Evolutionary conservation across 345 rosid species (phyloP), one percentile per base, ranked within the genome.

Genomic region (Eucalyptus fibrosa): DNA sequence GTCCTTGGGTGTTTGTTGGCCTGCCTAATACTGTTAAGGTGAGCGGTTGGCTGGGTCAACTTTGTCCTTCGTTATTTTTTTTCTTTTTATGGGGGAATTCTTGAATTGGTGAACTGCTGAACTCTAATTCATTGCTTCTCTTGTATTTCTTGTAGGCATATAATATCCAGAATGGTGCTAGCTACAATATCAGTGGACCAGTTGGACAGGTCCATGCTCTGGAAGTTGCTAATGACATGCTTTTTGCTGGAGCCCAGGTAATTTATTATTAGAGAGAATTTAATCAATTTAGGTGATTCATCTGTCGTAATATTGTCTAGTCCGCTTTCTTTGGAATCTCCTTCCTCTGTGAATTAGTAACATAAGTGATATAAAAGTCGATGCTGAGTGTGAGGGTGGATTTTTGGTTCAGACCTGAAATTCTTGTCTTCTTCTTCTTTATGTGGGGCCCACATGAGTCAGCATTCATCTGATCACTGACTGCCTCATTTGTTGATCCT

Each of bases 171-270:
- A 91, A 91, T 34, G 89, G 44, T 45, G 89, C 90, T 62, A 93
- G 91, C 14, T 89, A 91, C 51, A 89, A 86, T 88, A 94, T 95
- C 55, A 42, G 87, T 28, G 94, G 94, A 37, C 92, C 93, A 5
- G 91, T 91, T 65, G 97, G 96, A 80, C 93, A 93, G 60, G 94
- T 95, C 81, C 86, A 90, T 87, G 93, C 94, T 60, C 90, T 94
- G 92, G 90, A 86, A 77, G 89, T 89, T 89, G 92, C 89, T 18
- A 87, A 87, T 1, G 92, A 92, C 67, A 92, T 92, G 95, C 94
- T 94, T 16, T 95, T 94, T 55, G 97, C 95, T 86, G 98, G 95
- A 60, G 92, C 91, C 5, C 94, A 94, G 94, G 96, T 96, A 90
- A 93, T n/a, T n/a, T n/a, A 65, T 65, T n/a, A n/a, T 65, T 65